Percentiles rank a stretch among this genome's conserved stretches.
These are phyloP conservation scores for Breynia disticha DNA, from an alignment of 441 rosid genomes.

Conservation along the genomic window DNA sequence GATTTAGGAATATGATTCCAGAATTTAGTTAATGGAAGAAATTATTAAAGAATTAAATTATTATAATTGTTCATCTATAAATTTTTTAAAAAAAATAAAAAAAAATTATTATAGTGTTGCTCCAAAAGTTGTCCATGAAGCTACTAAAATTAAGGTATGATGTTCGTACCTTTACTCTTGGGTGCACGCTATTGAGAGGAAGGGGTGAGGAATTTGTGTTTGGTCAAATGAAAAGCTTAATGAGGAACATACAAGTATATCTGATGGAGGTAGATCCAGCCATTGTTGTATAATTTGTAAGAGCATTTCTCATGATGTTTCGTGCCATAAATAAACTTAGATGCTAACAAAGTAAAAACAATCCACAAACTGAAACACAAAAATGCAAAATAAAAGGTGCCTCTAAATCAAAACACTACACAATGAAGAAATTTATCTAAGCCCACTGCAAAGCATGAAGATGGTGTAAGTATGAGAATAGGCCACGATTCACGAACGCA, in stretches of 20 bases:
- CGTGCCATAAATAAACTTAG: too few relatives aligned
- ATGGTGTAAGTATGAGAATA: conserved; percentile 79
- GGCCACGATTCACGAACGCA: conserved; percentile 91
- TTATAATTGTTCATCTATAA: too few relatives aligned
- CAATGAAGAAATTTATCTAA: conserved; percentile 37
- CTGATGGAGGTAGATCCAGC: conserved; percentile 78
- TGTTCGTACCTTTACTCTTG: too few relatives aligned
- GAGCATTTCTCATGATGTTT: not conserved
- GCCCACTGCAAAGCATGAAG: conserved; percentile 96
- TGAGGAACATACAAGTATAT: conserved; percentile 68
- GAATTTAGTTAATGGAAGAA: too few relatives aligned
- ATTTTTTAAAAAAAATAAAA: too few relatives aligned
- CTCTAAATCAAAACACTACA: conserved; percentile 2
- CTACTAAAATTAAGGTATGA: too few relatives aligned
- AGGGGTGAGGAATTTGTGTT: not conserved
- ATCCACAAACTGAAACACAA: not conserved
- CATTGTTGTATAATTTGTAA: conserved; percentile 93
- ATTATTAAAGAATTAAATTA: too few relatives aligned
- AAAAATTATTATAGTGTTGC: too few relatives aligned
- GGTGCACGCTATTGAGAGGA: too few relatives aligned
- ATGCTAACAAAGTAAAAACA: too few relatives aligned
- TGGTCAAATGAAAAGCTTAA: conserved; percentile 8
- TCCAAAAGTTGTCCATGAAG: too few relatives aligned
- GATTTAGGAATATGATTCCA: too few relatives aligned
- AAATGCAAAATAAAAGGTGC: conserved; percentile 1